Evolutionary conservation across 257 asterid genomes (phyloP).

Genomic region (Rehmannia glutinosa): DNA sequence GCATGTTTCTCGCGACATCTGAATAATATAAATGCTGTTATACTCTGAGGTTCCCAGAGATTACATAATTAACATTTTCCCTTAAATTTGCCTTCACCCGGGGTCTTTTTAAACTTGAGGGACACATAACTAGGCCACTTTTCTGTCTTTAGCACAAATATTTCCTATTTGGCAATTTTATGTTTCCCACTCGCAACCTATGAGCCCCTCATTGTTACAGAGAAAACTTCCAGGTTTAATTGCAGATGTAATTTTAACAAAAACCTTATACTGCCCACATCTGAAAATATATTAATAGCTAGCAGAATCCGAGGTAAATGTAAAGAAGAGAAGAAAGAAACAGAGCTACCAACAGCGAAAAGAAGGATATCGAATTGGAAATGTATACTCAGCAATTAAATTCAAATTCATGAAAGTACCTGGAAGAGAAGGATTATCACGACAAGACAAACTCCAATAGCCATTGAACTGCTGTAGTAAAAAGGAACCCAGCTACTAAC

Average conservation of each 20-base stretch:
- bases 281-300: no score
- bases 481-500: slow-evolving; percentile 94
- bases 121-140: neutral
- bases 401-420: slow-evolving; percentile 35
- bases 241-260: neutral
- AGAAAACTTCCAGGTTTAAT: neutral
- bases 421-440: slow-evolving; percentile 79
- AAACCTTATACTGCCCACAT: neutral
- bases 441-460: slow-evolving; percentile 76
- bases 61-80: neutral
- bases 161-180: neutral
- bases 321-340: neutral
- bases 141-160: neutral
- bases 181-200: neutral
- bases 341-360: neutral
- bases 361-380: neutral
- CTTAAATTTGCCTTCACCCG: neutral
- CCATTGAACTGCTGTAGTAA: slow-evolving; percentile 93
- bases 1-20: no score
- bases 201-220: neutral
- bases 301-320: no score
- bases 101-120: neutral
- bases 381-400: neutral
- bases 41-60: no score
- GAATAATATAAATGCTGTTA: no score